These are phyloP conservation scores for Neonectria faginata DNA, from an alignment of 2,329 filamentous ascomycete genomes.

Conservation along the genomic window DNA sequence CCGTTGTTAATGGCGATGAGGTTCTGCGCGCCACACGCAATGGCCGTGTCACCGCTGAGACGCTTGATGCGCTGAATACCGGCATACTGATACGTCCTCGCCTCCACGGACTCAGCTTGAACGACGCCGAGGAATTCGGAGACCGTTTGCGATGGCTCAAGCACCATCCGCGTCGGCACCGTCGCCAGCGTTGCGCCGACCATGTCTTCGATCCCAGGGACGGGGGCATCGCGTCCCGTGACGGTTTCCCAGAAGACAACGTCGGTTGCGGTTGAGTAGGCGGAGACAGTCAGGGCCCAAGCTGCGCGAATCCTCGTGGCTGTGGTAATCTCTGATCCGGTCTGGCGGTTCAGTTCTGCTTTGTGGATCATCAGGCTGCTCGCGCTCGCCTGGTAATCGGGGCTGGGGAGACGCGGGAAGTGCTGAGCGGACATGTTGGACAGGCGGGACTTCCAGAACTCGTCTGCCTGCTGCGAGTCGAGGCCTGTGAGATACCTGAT, in stretches of 20 bases:
- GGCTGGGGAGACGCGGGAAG: slow-evolving; percentile 36
- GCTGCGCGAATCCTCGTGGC: slow-evolving; percentile 39
- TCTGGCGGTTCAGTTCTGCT: neutral
- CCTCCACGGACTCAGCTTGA: slow-evolving; percentile 28
- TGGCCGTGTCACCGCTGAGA: slow-evolving; percentile 15
- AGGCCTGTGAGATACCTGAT: slow-evolving; percentile 25
- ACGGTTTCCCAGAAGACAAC: slow-evolving; percentile 43
- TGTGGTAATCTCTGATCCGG: slow-evolving; percentile 32
- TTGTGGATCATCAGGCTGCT: slow-evolving; percentile 36
- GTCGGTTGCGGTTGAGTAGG: slow-evolving; percentile 34
- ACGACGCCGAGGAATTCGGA: slow-evolving; percentile 22
- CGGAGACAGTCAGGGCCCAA: slow-evolving; percentile 38
- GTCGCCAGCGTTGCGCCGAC: slow-evolving; percentile 36
- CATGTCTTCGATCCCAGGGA: slow-evolving; percentile 37
- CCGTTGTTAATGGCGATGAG: slow-evolving; percentile 15
- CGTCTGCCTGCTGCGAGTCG: slow-evolving; percentile 8
- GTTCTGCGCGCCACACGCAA: slow-evolving; percentile 10
- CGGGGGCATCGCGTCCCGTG: slow-evolving; percentile 39
- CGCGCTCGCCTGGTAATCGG: slow-evolving; percentile 33
- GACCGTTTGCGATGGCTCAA: slow-evolving; percentile 15
- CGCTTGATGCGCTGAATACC: slow-evolving; percentile 37
- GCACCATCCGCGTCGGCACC: slow-evolving; percentile 29
- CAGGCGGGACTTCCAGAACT: slow-evolving; percentile 36
- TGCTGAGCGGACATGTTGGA: slow-evolving; percentile 33
- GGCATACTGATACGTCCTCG: slow-evolving; percentile 31